Evolutionary conservation across 225 moss, liverwort and hornwort genomes (phyloP), one percentile per base, ranked within the genome.

Genomic region (Anthoceros angustus): DNA sequence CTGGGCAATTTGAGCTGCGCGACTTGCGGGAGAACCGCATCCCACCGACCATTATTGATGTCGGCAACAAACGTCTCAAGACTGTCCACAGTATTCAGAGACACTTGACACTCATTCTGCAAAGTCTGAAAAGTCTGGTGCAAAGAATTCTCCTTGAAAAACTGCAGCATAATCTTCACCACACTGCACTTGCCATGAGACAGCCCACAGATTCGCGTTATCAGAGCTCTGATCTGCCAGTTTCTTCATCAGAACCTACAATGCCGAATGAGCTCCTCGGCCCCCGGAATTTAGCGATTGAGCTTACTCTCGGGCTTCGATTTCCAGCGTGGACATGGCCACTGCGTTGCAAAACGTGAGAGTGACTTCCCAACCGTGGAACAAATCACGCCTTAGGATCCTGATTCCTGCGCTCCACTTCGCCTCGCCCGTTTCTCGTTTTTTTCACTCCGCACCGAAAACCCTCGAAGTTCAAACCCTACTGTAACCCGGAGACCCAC

Each of bases 261-360:
- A 48, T 12, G 12, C 46, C 2, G 14, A 48, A 48, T 18, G 18
- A 12, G 46, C 14, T 12, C 46, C 12, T 18, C 18, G 18, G 14
- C 18, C 46, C 14, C 46, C 5, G 5, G 46, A 48, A 12, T 48
- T 18, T 1, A 1, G 4, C 32, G 32, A 32, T 32, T 32, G 10
- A 63, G 76, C 84, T 40, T 80, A 91, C 91, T 98, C 95, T 70
- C 95, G 89, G 63, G 95, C 95, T 70, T 98, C 95, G 80, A 98
- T 92, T 86, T 98, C 95, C 73, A 98, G 92, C 81, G 95, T 92
- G 78, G 95, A 92, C 95, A 92, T 98, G 85, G 78, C 88, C 74
- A 67, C 46, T 32, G 32, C 32, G 2, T 32, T 32, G 32, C 2
- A 1, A 1, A 4, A 32, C 32, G 32, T 32, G 32, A 32, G 32